Conservation (phyloP, 495 filamentous ascomycete genomes). For the Choiromyces venosus region DNA sequence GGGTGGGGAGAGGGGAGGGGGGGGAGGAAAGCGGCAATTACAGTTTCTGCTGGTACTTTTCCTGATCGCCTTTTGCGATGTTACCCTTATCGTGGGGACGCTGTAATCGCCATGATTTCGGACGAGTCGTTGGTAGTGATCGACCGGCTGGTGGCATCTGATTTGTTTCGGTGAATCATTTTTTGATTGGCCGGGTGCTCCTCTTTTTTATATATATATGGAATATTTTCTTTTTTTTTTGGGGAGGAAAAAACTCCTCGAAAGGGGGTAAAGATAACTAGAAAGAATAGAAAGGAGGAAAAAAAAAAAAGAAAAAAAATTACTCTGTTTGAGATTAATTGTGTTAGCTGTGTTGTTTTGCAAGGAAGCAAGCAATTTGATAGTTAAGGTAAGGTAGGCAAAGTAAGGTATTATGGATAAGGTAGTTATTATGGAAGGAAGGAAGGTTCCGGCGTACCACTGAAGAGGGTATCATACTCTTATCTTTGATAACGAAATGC, state of each 20-base stretch:
- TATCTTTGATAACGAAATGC: constrained; percentile 2
- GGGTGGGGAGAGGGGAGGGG: neutral
- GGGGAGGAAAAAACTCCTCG: neutral
- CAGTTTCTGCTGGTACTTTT: constrained; percentile 10
- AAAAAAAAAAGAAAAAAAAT: neutral
- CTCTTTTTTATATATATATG: neutral
- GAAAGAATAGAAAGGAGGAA: neutral
- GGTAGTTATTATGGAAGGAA: neutral
- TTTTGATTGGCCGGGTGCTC: constrained; percentile 1
- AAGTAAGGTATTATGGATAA: neutral
- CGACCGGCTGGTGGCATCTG: constrained; percentile 3
- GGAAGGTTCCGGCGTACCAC: constrained; percentile 4
- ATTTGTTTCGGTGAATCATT: neutral
- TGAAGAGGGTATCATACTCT: constrained; percentile 4
- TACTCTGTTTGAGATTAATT: constrained; percentile 3
- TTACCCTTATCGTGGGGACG: constrained; percentile 15
- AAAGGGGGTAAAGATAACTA: neutral
- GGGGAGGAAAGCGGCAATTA: neutral
- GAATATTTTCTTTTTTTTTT: neutral
- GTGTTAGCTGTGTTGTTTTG: constrained; percentile 1
- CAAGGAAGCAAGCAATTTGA: neutral
- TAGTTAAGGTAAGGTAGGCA: neutral
- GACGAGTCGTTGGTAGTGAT: constrained; percentile 3
- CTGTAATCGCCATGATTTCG: constrained; percentile 3
- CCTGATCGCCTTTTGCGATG: constrained; percentile 14